Evolutionary conservation across 306 rosid species (phyloP).

Genomic region (Morella rubra): DNA sequence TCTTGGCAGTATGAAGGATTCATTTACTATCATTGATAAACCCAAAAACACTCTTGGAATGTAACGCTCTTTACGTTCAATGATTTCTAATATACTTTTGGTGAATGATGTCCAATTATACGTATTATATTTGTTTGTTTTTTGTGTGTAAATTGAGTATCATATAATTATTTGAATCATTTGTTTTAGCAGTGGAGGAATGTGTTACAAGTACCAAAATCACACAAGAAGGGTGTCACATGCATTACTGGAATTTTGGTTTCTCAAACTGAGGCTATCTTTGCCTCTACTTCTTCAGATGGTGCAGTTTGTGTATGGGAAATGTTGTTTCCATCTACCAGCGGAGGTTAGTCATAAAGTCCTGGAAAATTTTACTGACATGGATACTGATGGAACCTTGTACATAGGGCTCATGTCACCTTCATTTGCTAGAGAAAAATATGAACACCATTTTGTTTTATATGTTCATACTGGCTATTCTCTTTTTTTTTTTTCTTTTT

Average conservation of each 20-base stretch:
- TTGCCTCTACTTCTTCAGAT: constrained; percentile 91
- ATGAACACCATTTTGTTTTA: background rate
- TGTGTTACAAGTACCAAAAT: constrained; percentile 63
- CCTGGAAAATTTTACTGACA: constrained; percentile 5
- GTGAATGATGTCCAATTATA: constrained; percentile 18
- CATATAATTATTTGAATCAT: background rate
- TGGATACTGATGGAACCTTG: background rate
- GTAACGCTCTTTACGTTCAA: background rate
- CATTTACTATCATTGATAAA: background rate
- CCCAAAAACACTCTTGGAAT: background rate
- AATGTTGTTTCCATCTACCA: constrained; percentile 50
- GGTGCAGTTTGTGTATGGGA: constrained; percentile 67
- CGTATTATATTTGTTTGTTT: background rate
- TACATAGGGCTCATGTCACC: background rate
- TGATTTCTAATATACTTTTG: background rate
- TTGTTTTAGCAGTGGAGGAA: constrained; percentile 66
- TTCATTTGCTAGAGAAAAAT: background rate
- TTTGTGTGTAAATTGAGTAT: background rate
- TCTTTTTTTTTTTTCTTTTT: too few relatives aligned
- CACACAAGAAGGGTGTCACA: constrained; percentile 91
- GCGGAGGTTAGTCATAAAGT: constrained; percentile 48
- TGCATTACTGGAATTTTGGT: constrained; percentile 80
- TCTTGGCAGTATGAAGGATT: background rate
- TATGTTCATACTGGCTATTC: background rate
- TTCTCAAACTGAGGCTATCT: constrained; percentile 67